Conservation (phyloP, 1,139 yeast genomes). For the Saccharomycopsis crataegensis region DNA sequence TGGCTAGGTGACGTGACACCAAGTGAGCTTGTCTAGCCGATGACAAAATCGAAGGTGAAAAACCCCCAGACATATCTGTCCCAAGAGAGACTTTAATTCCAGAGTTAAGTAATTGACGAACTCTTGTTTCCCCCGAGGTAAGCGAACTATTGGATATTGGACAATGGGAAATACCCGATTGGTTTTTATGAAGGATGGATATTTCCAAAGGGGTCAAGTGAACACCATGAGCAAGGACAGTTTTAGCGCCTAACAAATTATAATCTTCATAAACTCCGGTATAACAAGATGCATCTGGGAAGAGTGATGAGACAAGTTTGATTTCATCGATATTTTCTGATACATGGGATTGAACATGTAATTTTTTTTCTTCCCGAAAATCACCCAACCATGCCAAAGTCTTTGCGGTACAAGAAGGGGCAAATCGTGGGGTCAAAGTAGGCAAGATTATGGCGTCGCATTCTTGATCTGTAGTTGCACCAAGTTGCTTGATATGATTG, state of each 20-base stretch:
- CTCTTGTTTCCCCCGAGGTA: constrained; percentile 87
- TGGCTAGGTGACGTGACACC: constrained; percentile 78
- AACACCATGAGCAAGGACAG: constrained; percentile 85
- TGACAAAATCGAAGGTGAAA: constrained; percentile 67
- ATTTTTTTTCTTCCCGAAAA: constrained; percentile 38
- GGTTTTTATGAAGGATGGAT: constrained; percentile 41
- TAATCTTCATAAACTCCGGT: constrained; percentile 70
- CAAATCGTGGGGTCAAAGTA: constrained; percentile 87
- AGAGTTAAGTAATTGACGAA: constrained; percentile 58
- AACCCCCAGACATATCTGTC: constrained; percentile 91
- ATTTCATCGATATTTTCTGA: constrained; percentile 75
- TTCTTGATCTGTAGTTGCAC: constrained; percentile 19
- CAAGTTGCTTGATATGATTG: constrained; percentile 41
- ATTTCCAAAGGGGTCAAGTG: constrained; percentile 66
- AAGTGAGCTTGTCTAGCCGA: constrained; percentile 73
- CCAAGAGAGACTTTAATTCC: constrained; percentile 79
- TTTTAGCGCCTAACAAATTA: constrained; percentile 51
- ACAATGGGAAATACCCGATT: constrained; percentile 83
- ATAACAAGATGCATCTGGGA: constrained; percentile 64
- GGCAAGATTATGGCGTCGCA: constrained; percentile 32
- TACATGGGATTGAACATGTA: constrained; percentile 86
- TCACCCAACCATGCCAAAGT: constrained; percentile 59
- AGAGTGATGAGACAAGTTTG: constrained; percentile 62
- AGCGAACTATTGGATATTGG: constrained; percentile 87
- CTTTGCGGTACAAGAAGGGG: constrained; percentile 72